Percentiles rank a stretch among this genome's conserved stretches.
phyloP scores from a whole-genome alignment of 2,329 filamentous ascomycete genomes.

The Corynespora cassiicola region DNA sequence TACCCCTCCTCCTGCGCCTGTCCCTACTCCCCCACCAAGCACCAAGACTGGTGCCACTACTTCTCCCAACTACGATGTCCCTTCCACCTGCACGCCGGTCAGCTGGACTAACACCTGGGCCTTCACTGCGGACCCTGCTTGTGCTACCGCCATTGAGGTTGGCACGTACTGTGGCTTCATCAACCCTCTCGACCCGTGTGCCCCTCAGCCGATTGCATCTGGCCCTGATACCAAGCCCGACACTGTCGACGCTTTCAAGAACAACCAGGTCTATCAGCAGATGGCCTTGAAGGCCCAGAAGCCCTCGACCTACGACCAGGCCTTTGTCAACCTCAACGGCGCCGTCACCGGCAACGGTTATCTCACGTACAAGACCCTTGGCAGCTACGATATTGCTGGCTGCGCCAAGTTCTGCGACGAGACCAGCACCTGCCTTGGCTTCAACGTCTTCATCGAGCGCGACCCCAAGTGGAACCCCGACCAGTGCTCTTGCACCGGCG shows the following conservation, averaged over 20 bases:
- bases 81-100: conserved; percentile 26
- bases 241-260: conserved; percentile 30
- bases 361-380: conserved; percentile 30
- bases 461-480: conserved; percentile 29
- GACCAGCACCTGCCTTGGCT: conserved; percentile 26
- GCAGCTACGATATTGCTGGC: conserved; percentile 23
- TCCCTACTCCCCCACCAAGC: too few species aligned
- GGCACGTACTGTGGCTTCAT: conserved; percentile 34
- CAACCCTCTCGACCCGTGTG: conserved; percentile 33
- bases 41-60: conserved; percentile 11
- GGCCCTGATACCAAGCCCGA: conserved; percentile 27
- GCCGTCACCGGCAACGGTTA: conserved; percentile 25
- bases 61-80: conserved; percentile 23
- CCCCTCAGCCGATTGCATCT: conserved; percentile 29
- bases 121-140: conserved; percentile 27
- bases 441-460: conserved; percentile 36
- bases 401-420: conserved; percentile 26
- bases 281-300: conserved; percentile 28
- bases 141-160: conserved; percentile 26
- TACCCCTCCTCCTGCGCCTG: conserved; percentile 4
- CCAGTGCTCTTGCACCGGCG: conserved; percentile 30
- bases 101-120: conserved; percentile 28
- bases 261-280: conserved; percentile 26
- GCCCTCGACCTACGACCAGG: conserved; percentile 22
- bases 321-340: conserved; percentile 25